phyloP scores from a whole-genome alignment of 2,329 filamentous ascomycete genomes.

The Claviceps cyperi region DNA sequence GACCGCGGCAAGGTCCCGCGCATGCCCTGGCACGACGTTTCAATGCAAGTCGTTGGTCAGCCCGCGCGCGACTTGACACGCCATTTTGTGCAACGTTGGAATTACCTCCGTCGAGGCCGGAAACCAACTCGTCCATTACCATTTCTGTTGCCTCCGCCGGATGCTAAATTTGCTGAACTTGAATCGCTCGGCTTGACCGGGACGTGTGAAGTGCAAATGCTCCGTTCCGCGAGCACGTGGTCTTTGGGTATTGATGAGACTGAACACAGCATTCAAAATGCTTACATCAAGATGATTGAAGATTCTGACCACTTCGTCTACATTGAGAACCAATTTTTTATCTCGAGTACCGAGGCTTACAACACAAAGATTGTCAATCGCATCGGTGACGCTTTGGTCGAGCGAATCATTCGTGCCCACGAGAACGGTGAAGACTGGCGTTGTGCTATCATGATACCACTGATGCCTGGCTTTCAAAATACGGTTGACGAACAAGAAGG shows the following conservation, averaged over 20 bases:
- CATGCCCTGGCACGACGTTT: constrained; percentile 98
- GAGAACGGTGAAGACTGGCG: constrained; percentile 81
- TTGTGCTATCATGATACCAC: constrained; percentile 74
- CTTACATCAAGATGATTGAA: constrained; percentile 88
- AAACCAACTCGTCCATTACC: constrained; percentile 89
- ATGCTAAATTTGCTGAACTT: constrained; percentile 75
- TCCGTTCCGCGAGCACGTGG: constrained; percentile 83
- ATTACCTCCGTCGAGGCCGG: constrained; percentile 83
- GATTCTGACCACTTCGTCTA: constrained; percentile 96
- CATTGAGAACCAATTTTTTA: constrained; percentile 98
- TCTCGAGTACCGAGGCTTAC: constrained; percentile 81
- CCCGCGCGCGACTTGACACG: constrained; percentile 86
- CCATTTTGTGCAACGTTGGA: constrained; percentile 97
- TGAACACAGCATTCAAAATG: constrained; percentile 91
- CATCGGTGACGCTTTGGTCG: constrained; percentile 87
- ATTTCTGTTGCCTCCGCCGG: constrained; percentile 83
- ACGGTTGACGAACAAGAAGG: constrained; percentile 89
- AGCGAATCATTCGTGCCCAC: constrained; percentile 75
- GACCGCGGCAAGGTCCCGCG: constrained; percentile 74
- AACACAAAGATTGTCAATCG: constrained; percentile 79
- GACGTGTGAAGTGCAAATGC: constrained; percentile 90
- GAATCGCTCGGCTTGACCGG: constrained; percentile 79
- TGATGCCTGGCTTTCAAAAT: constrained; percentile 98
- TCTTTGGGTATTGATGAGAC: constrained; percentile 77
- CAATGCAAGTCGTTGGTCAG: constrained; percentile 95